Evolutionary conservation across 2,329 filamentous ascomycete genomes (phyloP).

Genomic region (Rhynchosporium secalis): DNA sequence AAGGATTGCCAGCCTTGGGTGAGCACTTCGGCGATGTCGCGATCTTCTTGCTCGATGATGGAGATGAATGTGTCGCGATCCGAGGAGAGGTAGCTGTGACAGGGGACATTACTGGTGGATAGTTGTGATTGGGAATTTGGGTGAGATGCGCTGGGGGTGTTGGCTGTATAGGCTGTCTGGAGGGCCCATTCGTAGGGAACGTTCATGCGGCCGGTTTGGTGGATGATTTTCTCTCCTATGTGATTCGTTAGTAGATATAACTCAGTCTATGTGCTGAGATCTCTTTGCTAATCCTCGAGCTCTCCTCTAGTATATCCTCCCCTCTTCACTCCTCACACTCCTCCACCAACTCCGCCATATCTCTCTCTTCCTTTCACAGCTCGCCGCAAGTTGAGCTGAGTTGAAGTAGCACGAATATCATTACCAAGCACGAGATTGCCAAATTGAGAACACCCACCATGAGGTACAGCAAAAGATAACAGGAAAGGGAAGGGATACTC

Average conservation of each 20-base stretch:
- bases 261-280: background rate
- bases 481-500: background rate
- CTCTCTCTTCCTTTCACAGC: too few relatives aligned
- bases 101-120: too few relatives aligned
- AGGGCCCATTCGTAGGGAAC: background rate
- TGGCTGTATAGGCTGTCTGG: background rate
- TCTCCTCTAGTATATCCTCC: background rate
- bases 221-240: background rate
- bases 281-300: background rate
- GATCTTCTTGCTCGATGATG: background rate
- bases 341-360: background rate
- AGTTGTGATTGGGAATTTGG: too few relatives aligned
- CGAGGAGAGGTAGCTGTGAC: background rate
- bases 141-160: background rate
- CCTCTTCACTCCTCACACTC: background rate
- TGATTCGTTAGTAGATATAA: background rate
- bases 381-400: too few relatives aligned
- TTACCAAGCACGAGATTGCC: too few relatives aligned
- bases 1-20: background rate
- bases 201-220: slow-evolving; percentile 6
- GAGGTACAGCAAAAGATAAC: background rate
- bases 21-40: background rate
- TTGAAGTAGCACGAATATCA: too few relatives aligned
- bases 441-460: too few relatives aligned
- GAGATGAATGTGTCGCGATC: background rate